Conservation (phyloP, 768 basidiomycete species). For the Tephrocybe rancida region DNA sequence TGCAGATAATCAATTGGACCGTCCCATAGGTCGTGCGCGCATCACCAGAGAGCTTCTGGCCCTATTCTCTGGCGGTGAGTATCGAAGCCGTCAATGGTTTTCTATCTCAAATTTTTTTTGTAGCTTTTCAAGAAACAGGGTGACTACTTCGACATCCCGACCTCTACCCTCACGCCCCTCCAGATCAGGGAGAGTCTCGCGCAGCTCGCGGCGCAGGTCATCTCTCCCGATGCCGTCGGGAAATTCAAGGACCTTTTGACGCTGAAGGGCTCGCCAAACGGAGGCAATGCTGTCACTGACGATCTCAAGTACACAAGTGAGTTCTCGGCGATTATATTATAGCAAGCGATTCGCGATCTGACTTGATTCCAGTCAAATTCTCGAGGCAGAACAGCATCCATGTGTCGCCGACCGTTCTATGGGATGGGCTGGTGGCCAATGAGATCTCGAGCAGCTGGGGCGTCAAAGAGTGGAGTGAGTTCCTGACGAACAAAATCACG, state of each 20-base stretch:
- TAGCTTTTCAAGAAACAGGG: slow-evolving; percentile 78
- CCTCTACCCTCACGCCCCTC: slow-evolving; percentile 63
- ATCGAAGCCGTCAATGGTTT: neutral
- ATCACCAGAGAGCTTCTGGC: slow-evolving; percentile 81
- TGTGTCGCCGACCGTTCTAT: slow-evolving; percentile 82
- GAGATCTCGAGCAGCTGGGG: slow-evolving; percentile 85
- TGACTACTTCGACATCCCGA: slow-evolving; percentile 80
- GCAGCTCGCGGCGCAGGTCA: slow-evolving; percentile 53
- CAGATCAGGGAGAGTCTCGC: slow-evolving; percentile 79
- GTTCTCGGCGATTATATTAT: neutral
- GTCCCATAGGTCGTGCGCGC: slow-evolving; percentile 60
- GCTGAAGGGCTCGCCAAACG: slow-evolving; percentile 69
- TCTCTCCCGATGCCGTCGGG: slow-evolving; percentile 50
- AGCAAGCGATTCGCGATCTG: neutral
- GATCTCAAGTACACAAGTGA: slow-evolving; percentile 88
- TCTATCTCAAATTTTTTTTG: neutral
- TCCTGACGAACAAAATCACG: slow-evolving; percentile 60
- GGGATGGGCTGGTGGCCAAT: slow-evolving; percentile 73
- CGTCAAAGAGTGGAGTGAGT: slow-evolving; percentile 78
- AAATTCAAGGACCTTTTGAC: slow-evolving; percentile 64
- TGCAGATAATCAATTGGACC: neutral
- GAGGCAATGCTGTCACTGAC: slow-evolving; percentile 80
- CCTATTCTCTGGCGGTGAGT: slow-evolving; percentile 67
- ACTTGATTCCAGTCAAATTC: slow-evolving; percentile 69
- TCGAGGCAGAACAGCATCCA: slow-evolving; percentile 91